Evolutionary conservation across 2,329 filamentous ascomycete genomes (phyloP).

Genomic region (Monilinia fructicola): DNA sequence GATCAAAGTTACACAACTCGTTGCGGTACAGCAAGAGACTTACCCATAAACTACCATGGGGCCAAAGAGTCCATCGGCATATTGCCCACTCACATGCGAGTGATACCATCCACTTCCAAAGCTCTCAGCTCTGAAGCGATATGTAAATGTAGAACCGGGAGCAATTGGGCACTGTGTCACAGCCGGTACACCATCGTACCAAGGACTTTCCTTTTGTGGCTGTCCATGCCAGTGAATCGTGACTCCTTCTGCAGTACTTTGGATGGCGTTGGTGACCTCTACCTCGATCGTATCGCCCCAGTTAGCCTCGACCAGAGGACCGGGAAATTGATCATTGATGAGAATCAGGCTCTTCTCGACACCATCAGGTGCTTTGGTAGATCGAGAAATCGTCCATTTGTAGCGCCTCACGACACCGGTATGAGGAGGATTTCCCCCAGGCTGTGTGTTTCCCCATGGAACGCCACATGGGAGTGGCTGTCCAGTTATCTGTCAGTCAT

Average conservation of each 20-base stretch:
- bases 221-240: constrained; percentile 49
- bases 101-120: constrained; percentile 59
- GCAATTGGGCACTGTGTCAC: constrained; percentile 64
- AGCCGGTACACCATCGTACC: constrained; percentile 45
- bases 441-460: too few species aligned
- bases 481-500: too few species aligned
- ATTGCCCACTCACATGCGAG: constrained; percentile 52
- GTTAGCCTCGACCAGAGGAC: constrained; percentile 39
- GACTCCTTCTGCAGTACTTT: constrained; percentile 39
- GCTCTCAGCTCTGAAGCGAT: constrained; percentile 27
- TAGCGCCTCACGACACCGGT: constrained; percentile 43
- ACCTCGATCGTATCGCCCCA: constrained; percentile 51
- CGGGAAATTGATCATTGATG: constrained; percentile 40
- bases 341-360: constrained; percentile 52
- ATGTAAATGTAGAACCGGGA: constrained; percentile 40
- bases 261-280: constrained; percentile 67
- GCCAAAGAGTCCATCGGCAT: constrained; percentile 56
- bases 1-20: not conserved
- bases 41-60: constrained; percentile 56
- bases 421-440: too few species aligned
- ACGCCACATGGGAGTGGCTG: too few species aligned
- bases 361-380: constrained; percentile 42
- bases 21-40: not conserved
- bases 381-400: constrained; percentile 35
- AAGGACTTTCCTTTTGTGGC: constrained; percentile 42